Percentiles rank a stretch among this genome's conserved stretches.
Conservation (phyloP, 208 protist species). For the Crithidia thermophila region DNA sequence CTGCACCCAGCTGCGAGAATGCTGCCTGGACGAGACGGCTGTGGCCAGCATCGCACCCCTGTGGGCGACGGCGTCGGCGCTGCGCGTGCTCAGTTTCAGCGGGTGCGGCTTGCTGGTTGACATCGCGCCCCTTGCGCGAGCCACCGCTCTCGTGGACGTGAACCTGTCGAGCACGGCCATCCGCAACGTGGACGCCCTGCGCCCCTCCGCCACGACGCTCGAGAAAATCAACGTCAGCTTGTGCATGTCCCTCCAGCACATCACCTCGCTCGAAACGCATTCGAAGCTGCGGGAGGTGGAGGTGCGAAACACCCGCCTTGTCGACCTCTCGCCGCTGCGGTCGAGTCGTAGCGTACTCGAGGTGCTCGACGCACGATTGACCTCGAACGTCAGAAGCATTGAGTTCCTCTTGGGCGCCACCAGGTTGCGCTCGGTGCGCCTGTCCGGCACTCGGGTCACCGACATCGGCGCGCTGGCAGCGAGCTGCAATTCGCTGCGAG, state of each 20-base stretch:
- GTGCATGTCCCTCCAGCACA: background rate
- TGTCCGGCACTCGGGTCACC: background rate
- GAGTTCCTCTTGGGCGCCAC: background rate
- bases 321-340: background rate
- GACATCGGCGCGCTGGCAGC: background rate
- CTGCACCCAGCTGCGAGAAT: conserved; percentile 6
- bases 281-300: background rate
- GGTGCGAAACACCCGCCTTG: background rate
- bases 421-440: conserved; percentile 4
- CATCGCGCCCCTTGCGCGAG: background rate
- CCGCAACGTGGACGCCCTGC: no score
- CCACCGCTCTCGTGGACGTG: background rate
- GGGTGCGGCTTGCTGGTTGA: background rate
- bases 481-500: background rate
- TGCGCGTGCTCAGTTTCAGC: background rate
- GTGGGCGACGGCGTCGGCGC: background rate
- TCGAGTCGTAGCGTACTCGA: background rate
- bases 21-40: conserved; percentile 3
- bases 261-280: background rate
- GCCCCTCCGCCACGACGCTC: background rate
- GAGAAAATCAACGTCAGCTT: conserved; percentile 9
- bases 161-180: background rate
- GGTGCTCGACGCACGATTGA: background rate
- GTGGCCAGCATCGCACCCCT: conserved; percentile 5
- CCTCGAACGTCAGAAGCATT: background rate